A percentile compares a stretch with the other conserved stretches of the same genome.
Evolutionary conservation across 163 green algal genomes (phyloP).

Genomic region (Chlorella variabilis): DNA sequence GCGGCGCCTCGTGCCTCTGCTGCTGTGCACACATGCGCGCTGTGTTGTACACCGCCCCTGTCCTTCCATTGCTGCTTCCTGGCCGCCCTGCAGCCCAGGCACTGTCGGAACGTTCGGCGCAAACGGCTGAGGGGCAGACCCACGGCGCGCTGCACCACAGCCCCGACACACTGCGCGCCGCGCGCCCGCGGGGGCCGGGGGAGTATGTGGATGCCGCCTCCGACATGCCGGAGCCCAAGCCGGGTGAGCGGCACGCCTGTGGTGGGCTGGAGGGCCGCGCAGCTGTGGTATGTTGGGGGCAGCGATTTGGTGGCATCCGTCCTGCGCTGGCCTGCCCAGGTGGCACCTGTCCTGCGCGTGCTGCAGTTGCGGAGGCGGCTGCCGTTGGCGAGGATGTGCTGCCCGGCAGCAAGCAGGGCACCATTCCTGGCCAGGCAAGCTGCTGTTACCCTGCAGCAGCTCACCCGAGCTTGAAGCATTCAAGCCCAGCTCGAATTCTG

Average conservation of each 20-base stretch:
- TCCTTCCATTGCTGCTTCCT: too few species aligned
- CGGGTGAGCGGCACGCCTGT: too few species aligned
- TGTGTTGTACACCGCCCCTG: too few species aligned
- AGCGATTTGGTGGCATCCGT: not conserved
- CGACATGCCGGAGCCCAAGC: not conserved
- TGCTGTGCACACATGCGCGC: too few species aligned
- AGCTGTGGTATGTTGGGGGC: not conserved
- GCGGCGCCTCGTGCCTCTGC: too few species aligned
- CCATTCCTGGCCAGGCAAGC: not conserved
- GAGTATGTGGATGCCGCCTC: not conserved
- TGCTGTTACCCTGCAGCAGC: too few species aligned
- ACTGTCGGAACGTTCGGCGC: not conserved
- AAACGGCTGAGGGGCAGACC: slow-evolving; percentile 13
- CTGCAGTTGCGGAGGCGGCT: slow-evolving; percentile 11
- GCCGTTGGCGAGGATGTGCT: not conserved
- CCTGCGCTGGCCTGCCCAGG: not conserved
- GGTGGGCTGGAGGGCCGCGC: too few species aligned
- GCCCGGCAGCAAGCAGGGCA: not conserved
- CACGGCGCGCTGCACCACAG: slow-evolving; percentile 3
- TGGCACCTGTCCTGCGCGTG: not conserved
- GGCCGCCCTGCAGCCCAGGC: slow-evolving; percentile 1
- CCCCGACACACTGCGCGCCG: not conserved
- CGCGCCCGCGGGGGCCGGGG: not conserved
- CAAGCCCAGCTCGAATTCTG: too few species aligned
- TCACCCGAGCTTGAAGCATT: too few species aligned